Evolutionary conservation across 2,329 filamentous ascomycete genomes (phyloP).

Genomic region (Biscogniauxia sp.): DNA sequence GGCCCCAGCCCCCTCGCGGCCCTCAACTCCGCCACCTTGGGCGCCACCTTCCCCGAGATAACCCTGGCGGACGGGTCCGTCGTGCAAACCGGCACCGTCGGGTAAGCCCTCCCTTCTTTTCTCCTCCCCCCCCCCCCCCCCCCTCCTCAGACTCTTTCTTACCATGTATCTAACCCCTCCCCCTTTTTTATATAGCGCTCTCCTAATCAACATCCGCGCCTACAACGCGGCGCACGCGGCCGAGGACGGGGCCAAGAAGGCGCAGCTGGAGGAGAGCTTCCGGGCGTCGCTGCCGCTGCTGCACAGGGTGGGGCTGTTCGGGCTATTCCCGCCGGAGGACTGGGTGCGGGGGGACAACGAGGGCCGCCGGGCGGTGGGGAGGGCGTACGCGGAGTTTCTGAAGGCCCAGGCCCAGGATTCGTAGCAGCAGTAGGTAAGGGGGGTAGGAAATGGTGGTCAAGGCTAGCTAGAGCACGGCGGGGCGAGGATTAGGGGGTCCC

Average conservation of each 20-base stretch:
- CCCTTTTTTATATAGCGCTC: constrained; percentile 13
- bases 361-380: constrained; percentile 23
- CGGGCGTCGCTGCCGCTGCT: constrained; percentile 23
- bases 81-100: constrained; percentile 31
- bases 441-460: background rate
- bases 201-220: constrained; percentile 26
- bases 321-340: constrained; percentile 27
- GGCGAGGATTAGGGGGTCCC: background rate
- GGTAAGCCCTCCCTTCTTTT: constrained; percentile 14
- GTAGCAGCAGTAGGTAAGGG: background rate
- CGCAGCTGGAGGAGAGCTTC: constrained; percentile 20
- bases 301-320: constrained; percentile 27
- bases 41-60: constrained; percentile 28
- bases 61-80: constrained; percentile 27
- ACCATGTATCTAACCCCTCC: background rate
- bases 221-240: constrained; percentile 25
- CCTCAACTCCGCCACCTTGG: constrained; percentile 26
- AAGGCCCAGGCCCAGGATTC: constrained; percentile 15
- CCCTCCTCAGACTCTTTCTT: background rate
- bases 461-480: background rate
- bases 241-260: constrained; percentile 16
- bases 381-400: constrained; percentile 23
- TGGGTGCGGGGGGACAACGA: constrained; percentile 26
- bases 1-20: constrained; percentile 21
- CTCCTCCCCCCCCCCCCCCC: background rate